phyloP scores from a whole-genome alignment of 805 yeast species.

The Myxozyma mucilagina region DNA sequence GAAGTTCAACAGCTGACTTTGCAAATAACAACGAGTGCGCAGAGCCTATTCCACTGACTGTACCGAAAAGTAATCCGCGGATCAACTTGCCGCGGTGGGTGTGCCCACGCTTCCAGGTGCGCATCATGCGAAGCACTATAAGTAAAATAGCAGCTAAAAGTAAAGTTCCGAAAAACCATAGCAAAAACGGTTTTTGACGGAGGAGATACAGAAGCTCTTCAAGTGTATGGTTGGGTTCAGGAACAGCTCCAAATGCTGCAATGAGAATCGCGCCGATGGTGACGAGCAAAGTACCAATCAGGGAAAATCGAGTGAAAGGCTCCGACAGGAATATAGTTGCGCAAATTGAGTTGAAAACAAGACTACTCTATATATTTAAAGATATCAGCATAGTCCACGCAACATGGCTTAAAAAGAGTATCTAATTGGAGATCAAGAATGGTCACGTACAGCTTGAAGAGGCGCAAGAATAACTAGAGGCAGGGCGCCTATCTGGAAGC shows the following conservation, averaged over 20 bases:
- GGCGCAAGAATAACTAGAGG: slow-evolving; percentile 82
- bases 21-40: slow-evolving; percentile 86
- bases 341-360: slow-evolving; percentile 80
- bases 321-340: slow-evolving; percentile 70
- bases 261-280: slow-evolving; percentile 74
- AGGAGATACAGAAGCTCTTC: slow-evolving; percentile 50
- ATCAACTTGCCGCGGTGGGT: slow-evolving; percentile 38
- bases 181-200: slow-evolving; percentile 50
- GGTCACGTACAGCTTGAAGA: slow-evolving; percentile 60
- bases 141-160: slow-evolving; percentile 20
- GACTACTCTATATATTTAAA: slow-evolving; percentile 45
- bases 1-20: slow-evolving; percentile 75
- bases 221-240: slow-evolving; percentile 55
- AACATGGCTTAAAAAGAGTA: background rate
- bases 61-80: slow-evolving; percentile 66
- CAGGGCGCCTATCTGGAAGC: slow-evolving; percentile 78
- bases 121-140: slow-evolving; percentile 28
- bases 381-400: background rate
- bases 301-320: slow-evolving; percentile 57
- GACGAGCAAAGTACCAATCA: slow-evolving; percentile 66
- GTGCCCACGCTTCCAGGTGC: slow-evolving; percentile 31
- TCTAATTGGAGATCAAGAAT: background rate
- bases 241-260: slow-evolving; percentile 67
- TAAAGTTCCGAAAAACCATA: slow-evolving; percentile 55
- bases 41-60: slow-evolving; percentile 71